Base-by-base conservation (phyloP, 1,284 basidiomycete genomes). In the Inonotus obliquus region DNA sequence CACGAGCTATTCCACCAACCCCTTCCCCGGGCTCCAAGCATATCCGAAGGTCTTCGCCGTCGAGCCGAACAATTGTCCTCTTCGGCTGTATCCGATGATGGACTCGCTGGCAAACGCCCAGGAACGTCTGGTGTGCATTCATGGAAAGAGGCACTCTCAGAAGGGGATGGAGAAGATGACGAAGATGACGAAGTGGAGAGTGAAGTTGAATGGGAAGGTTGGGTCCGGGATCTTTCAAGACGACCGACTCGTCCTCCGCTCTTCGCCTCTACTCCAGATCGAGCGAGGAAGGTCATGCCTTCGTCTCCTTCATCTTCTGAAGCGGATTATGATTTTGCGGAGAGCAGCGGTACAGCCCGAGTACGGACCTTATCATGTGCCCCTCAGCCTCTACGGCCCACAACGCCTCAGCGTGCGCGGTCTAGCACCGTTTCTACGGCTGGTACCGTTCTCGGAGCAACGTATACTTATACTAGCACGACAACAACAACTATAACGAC, bases 151-250 rank as follows among this genome's bases (percentile, higher is more conserved):
- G 45, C 62, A n/a, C 32, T 63, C 13, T 51, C 60, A 32, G 68
- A 70, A 14, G 67, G 68, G 2, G 75, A 3, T 63, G 65, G 39
- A 13, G 62, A 63, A 21, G 69, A 71, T 4, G 73, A 73, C 21
- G 75, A 72, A n/a, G 74, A 75, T 53, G 75, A 70, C 29, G 77
- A 69, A 2, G 73, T 72, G 4, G 77, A 80, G 23, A 80, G 81
- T 64, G 84, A 85, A 66, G 72, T 75, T n/a, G 84, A 86, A 64
- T 86, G 84, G 84, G 76, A 82, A 5, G 78, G 77, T 4, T 86
- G 84, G 84, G 73, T 75, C 67, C 75, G 74, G 9, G 84, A 83
- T 68, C 65, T 84, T 32, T 72, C 75, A 41, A 75, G 81, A 5
- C 81, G 81, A 66, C 68, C 66, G 21, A 55, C 67, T 66, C 27